Evolutionary conservation across 2,329 filamentous ascomycete genomes (phyloP).

Genomic region (Ciborinia camelliae): DNA sequence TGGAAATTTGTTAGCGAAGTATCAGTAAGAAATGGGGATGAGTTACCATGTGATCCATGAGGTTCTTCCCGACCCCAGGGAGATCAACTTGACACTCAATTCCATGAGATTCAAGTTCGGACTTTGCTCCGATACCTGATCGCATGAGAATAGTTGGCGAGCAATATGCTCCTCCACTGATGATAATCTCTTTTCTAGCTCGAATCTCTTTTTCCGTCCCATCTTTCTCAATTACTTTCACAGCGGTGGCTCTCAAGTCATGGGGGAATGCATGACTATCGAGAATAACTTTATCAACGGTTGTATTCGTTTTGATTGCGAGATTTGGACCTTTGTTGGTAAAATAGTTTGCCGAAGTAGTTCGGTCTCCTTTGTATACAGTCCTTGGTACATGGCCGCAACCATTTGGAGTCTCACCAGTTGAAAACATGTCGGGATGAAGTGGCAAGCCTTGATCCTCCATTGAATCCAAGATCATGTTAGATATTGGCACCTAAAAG

Average conservation of each 20-base stretch:
- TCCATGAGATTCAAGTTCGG: slow-evolving; percentile 41
- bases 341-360: slow-evolving; percentile 53
- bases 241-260: slow-evolving; percentile 45
- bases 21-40: neutral
- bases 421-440: slow-evolving; percentile 58
- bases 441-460: slow-evolving; percentile 51
- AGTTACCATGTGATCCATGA: slow-evolving; percentile 53
- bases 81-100: slow-evolving; percentile 55
- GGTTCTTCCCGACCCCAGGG: slow-evolving; percentile 60
- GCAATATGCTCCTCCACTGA: slow-evolving; percentile 48
- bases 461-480: slow-evolving; percentile 53
- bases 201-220: slow-evolving; percentile 41
- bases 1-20: slow-evolving; percentile 28
- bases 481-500: slow-evolving; percentile 47
- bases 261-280: slow-evolving; percentile 34
- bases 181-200: slow-evolving; percentile 47
- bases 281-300: slow-evolving; percentile 52
- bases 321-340: slow-evolving; percentile 39
- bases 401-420: slow-evolving; percentile 49
- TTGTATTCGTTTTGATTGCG: slow-evolving; percentile 46
- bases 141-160: slow-evolving; percentile 48
- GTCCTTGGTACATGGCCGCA: slow-evolving; percentile 55
- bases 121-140: slow-evolving; percentile 44
- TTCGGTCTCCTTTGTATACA: slow-evolving; percentile 50
- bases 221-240: slow-evolving; percentile 43